Base-by-base conservation (phyloP, 306 rosid genomes). In the Pterocarpus macrocarpus region DNA sequence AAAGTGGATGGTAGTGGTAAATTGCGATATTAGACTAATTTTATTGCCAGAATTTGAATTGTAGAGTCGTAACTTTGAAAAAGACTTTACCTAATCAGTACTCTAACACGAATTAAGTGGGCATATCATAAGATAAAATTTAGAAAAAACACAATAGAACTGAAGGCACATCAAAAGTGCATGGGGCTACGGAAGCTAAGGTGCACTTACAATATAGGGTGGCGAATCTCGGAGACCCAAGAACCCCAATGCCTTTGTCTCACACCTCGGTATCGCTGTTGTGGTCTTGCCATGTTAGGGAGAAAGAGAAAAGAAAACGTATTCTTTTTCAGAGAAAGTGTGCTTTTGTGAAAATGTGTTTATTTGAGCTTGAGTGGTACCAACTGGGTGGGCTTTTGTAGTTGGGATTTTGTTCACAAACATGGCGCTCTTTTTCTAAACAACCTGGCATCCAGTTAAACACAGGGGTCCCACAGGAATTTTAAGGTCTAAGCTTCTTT, bases 221-320 rank as follows among this genome's bases (percentile, higher is more conserved):
- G 97, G 44, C 97, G 97, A 63, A 91, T 91, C 64, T 91, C 97
- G 3, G 97, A 91, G 57, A 91, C 97, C 97, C 97, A 91, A 43
- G 97, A 91, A 44, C 97, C 97, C 97, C 97, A 91, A 12, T 91
- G 97, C 87, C 97, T 84, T 69, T 91, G 97, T 75, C 94, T 88
- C 44, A 91, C 97, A 36, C 97, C 97, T 82, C 97, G 90, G 66
- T 73, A 91, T 71, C 94, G 84, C 78, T 91, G 97, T 82, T 90
- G 97, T 11, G 92, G 86, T 71, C 97, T 88, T 5, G 92, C 92
- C 97, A 91, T 91, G 62, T 67, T 32, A 11, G 75, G 30, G 78
- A 32, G 59, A 76, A 33, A 59, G 16, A 14, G 47, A 43, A 43
- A 5, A 10, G 4, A 43, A 81, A 83, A 78, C 43, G 64, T 50